phyloP scores from a whole-genome alignment of 768 basidiomycete genomes.

The Phylloporus sp. region DNA sequence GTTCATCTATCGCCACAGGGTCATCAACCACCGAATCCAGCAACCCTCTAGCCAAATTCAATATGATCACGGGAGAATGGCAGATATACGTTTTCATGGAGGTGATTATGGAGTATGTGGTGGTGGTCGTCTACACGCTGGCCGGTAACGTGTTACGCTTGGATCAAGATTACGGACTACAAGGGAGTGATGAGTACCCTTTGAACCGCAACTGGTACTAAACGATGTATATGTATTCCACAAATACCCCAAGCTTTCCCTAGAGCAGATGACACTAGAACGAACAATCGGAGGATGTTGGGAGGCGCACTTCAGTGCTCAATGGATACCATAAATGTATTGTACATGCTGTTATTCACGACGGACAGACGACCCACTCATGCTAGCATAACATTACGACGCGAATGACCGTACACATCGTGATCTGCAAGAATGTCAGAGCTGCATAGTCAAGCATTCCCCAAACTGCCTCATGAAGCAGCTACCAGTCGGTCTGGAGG shows the following conservation, averaged over 20 bases:
- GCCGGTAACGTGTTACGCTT: conserved; percentile 28
- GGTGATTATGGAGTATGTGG: conserved; percentile 54
- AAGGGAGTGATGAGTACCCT: conserved; percentile 24
- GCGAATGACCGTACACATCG: neutral
- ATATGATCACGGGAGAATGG: conserved; percentile 55
- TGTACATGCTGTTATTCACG: conserved; percentile 3
- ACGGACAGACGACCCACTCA: neutral
- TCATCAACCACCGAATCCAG: conserved; percentile 15
- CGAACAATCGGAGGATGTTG: neutral
- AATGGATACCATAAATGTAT: neutral
- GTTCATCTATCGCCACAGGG: conserved; percentile 34
- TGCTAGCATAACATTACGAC: neutral
- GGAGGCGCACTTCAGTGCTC: neutral
- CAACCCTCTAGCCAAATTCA: conserved; percentile 46
- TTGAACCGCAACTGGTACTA: conserved; percentile 34
- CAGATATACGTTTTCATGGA: conserved; percentile 53
- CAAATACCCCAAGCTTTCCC: neutral
- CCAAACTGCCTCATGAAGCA: conserved; percentile 37
- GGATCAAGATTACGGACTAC: conserved; percentile 29
- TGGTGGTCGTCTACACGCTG: conserved; percentile 40
- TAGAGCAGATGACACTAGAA: neutral
- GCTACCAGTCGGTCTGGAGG: conserved; percentile 40
- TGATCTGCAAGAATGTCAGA: conserved; percentile 41
- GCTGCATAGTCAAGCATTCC: conserved; percentile 73
- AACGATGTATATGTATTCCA: neutral